Evolutionary conservation across 129 eudicot species (phyloP).

Genomic region (Solidago caesia): DNA sequence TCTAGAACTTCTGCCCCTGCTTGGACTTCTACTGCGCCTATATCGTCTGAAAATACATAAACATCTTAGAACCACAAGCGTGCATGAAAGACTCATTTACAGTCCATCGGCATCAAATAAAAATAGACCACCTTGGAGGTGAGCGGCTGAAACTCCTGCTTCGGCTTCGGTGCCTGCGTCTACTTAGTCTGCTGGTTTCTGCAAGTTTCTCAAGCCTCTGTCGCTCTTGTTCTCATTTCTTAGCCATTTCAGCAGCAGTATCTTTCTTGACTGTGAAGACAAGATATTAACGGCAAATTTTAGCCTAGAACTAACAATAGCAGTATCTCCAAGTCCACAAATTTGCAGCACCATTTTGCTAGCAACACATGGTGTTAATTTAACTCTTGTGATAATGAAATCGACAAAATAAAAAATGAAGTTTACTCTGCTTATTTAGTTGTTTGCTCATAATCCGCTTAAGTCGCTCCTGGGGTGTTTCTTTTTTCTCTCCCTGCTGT

Average conservation of each 20-base stretch:
- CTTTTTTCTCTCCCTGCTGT: slow-evolving; percentile 86
- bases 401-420: neutral
- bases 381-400: neutral
- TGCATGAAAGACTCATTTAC: neutral
- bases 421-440: slow-evolving; percentile 84
- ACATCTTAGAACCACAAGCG: neutral
- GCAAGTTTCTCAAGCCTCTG: slow-evolving; percentile 91
- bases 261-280: slow-evolving; percentile 75
- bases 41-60: slow-evolving; percentile 48
- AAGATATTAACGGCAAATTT: slow-evolving; percentile 17
- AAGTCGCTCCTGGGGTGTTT: slow-evolving; percentile 97
- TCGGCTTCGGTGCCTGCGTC: slow-evolving; percentile 63
- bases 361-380: slow-evolving; percentile 1
- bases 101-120: neutral
- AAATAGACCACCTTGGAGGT: slow-evolving; percentile 62
- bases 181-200: slow-evolving; percentile 68
- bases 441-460: slow-evolving; percentile 98
- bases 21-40: slow-evolving; percentile 79
- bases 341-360: neutral
- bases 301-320: neutral
- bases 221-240: slow-evolving; percentile 88
- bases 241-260: slow-evolving; percentile 88
- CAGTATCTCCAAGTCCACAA: slow-evolving; percentile 1
- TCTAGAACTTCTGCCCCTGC: slow-evolving; percentile 66
- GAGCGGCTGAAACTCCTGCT: slow-evolving; percentile 90